A percentile compares a stretch with the other conserved stretches of the same genome.
phyloP scores from a whole-genome alignment of 495 filamentous ascomycete genomes.

The Penicillium fimorum region DNA sequence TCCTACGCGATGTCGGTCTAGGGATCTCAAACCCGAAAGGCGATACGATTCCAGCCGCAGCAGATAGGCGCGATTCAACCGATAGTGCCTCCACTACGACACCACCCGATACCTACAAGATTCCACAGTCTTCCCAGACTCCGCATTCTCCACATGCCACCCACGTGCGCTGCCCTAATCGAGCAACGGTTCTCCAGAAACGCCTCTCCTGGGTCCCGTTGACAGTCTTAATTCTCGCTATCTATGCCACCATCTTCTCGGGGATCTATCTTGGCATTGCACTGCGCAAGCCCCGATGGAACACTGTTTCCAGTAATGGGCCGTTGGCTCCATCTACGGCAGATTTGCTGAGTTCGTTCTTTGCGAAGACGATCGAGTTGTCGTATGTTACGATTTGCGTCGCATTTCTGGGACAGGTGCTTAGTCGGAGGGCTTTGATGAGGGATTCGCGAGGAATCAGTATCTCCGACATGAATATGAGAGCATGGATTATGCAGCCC shows the following conservation, averaged over 20 bases:
- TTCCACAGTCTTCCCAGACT: not conserved
- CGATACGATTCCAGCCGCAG: conserved; percentile 11
- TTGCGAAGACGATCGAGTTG: conserved; percentile 73
- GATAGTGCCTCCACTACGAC: conserved; percentile 11
- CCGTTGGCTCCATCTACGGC: conserved; percentile 55
- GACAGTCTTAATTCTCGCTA: conserved; percentile 55
- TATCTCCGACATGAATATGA: conserved; percentile 68
- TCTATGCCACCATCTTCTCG: conserved; percentile 67
- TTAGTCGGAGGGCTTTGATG: conserved; percentile 62
- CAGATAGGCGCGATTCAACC: conserved; percentile 9
- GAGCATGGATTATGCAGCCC: conserved; percentile 60
- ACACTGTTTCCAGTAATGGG: conserved; percentile 46
- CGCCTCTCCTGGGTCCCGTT: conserved; percentile 58
- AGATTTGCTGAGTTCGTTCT: conserved; percentile 57
- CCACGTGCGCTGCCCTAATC: conserved; percentile 24
- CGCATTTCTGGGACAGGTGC: conserved; percentile 67
- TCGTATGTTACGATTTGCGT: conserved; percentile 77
- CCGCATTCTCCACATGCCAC: conserved; percentile 1
- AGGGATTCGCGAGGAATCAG: conserved; percentile 58
- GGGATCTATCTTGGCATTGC: conserved; percentile 62
- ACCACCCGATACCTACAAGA: conserved; percentile 6
- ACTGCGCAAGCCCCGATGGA: conserved; percentile 56
- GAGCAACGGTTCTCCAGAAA: conserved; percentile 25
- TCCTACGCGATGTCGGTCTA: conserved; percentile 22
- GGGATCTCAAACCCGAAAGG: conserved; percentile 20